Base-by-base conservation (phyloP, 768 basidiomycete species). In the Suillus fuscotomentosus region DNA sequence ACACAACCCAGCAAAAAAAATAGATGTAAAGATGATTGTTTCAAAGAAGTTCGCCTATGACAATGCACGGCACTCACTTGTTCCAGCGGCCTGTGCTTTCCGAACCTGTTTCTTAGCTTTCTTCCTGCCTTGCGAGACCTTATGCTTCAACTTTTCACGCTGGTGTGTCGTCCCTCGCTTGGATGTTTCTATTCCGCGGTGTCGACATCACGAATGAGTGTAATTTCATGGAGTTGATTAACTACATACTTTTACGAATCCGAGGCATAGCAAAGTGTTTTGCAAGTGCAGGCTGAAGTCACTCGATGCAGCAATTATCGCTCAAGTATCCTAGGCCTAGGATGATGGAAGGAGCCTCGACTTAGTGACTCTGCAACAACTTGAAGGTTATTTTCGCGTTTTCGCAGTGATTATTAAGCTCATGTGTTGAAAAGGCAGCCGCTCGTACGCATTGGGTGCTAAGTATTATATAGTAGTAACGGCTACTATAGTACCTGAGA, bases 31-130 rank as follows among this genome's bases (percentile, higher is more conserved):
- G 54, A 34, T 27, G 39, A 14, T 22, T 38, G 39, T 41, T 9
- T 57, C 24, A 39, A 24, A 57, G 31, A 3, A 34, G 11, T 54
- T 34, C 34, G 31, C 53, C 11, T 41, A 5, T 34, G 3, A 38
- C 17, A 34, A 36, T 9, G 51, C 24, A 57, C 3, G 39, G 51
- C 15, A 65, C 65, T 54, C 72, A 95, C 95, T 91, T 80, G 95
- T 97, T 90, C 95, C 96, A 63, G 92, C 84, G 27, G 83, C 78
- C 76, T 90, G 91, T 65, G 73, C 75, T 75, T 89, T 92, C 80
- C 93, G 94, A 15, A 85, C 84, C 48, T 82, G 83, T 75, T 88
- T 94, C 71, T 83, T 84, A 59, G 79, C 79, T 80, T 97, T 97
- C 80, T 88, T 91, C 72, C 82, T 83, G 67, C 86, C 86, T 75